phyloP scores from a whole-genome alignment of 768 basidiomycete species.

The Pulveroboletus sp. region DNA sequence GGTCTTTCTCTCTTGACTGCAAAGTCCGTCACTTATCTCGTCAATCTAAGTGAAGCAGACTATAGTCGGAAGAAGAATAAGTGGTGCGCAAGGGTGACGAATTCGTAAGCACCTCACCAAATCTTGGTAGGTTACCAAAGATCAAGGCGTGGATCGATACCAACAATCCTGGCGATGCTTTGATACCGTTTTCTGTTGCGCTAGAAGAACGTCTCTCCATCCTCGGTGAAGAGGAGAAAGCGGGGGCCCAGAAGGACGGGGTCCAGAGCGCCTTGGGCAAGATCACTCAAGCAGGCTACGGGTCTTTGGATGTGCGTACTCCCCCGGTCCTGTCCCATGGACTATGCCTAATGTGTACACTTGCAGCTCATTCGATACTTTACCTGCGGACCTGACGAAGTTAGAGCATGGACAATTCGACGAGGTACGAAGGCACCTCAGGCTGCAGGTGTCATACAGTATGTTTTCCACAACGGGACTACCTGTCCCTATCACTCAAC shows the following conservation, averaged over 20 bases:
- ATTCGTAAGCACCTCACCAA: background rate
- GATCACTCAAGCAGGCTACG: slow-evolving; percentile 93
- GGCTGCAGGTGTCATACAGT: slow-evolving; percentile 98
- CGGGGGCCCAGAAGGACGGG: slow-evolving; percentile 74
- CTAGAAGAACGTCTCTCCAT: slow-evolving; percentile 83
- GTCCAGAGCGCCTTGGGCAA: slow-evolving; percentile 77
- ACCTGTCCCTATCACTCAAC: background rate
- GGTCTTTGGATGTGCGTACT: slow-evolving; percentile 67
- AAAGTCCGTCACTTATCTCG: slow-evolving; percentile 96
- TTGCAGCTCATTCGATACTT: slow-evolving; percentile 90
- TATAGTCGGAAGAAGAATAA: slow-evolving; percentile 98
- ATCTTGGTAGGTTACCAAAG: slow-evolving; percentile 70
- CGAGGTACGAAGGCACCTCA: slow-evolving; percentile 92
- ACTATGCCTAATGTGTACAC: background rate
- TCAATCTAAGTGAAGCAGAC: slow-evolving; percentile 93
- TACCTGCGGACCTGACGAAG: slow-evolving; percentile 95
- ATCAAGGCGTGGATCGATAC: slow-evolving; percentile 98
- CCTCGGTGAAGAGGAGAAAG: slow-evolving; percentile 62
- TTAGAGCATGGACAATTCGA: slow-evolving; percentile 97
- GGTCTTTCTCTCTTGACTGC: slow-evolving; percentile 87
- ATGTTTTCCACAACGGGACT: slow-evolving; percentile 26
- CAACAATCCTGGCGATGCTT: slow-evolving; percentile 90
- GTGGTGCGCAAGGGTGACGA: slow-evolving; percentile 48
- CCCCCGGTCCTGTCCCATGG: background rate
- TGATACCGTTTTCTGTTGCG: slow-evolving; percentile 96